Evolutionary conservation across 345 rosid species (phyloP).

Genomic region (Combretum micranthum): DNA sequence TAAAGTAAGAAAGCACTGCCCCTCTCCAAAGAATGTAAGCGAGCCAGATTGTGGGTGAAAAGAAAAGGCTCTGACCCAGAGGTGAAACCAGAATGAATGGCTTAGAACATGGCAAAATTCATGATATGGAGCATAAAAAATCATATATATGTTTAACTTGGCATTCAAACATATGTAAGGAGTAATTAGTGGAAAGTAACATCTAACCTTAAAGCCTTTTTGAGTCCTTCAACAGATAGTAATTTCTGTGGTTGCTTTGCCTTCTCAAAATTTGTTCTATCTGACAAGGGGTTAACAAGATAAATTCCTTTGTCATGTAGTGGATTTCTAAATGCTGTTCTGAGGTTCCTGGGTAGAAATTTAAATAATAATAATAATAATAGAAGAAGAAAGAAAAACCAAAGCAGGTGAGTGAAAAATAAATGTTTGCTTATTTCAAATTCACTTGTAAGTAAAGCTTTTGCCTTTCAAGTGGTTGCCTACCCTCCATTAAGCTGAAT

Average conservation of each 20-base stretch:
- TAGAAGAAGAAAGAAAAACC: slow-evolving; percentile 2
- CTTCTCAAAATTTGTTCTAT: slow-evolving; percentile 35
- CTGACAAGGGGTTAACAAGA: slow-evolving; percentile 49
- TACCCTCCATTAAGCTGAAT: slow-evolving; percentile 92
- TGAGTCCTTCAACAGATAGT: slow-evolving; percentile 74
- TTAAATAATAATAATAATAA: no score
- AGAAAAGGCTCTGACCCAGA: no score
- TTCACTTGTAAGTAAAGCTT: no score
- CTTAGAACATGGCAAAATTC: background rate
- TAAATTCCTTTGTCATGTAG: slow-evolving; percentile 54
- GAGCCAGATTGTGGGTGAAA: no score
- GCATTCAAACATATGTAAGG: no score
- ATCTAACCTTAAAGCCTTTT: slow-evolving; percentile 63
- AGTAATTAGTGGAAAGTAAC: background rate
- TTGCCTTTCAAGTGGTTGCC: slow-evolving; percentile 6
- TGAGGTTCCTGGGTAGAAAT: slow-evolving; percentile 78
- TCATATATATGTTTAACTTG: background rate
- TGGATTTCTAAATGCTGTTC: slow-evolving; percentile 49
- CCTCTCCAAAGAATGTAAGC: no score
- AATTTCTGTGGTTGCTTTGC: slow-evolving; percentile 46
- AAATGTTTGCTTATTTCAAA: no score
- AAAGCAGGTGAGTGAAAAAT: no score
- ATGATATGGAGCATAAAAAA: background rate
- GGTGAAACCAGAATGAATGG: background rate
- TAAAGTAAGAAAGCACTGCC: no score